phyloP scores from a whole-genome alignment of 306 rosid genomes.

The Quercus mongolica region DNA sequence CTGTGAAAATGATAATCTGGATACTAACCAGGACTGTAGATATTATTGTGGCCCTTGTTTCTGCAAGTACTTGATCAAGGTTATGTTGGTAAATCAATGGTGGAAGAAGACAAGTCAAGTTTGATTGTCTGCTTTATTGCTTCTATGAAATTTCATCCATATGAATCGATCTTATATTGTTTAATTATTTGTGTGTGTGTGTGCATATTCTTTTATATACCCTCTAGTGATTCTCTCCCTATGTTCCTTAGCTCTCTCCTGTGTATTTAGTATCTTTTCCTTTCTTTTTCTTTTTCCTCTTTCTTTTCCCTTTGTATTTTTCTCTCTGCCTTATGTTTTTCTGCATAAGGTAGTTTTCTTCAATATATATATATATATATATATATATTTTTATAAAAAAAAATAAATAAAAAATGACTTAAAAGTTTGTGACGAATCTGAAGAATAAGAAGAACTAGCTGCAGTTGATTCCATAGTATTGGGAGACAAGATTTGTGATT shows the following conservation, averaged over 20 bases:
- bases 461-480: neutral
- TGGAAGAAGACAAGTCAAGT: neutral
- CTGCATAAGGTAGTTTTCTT: no score
- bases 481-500: neutral
- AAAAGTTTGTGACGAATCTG: neutral
- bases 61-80: neutral
- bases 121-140: neutral
- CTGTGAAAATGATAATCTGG: neutral
- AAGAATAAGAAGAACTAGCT: neutral
- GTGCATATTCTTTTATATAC: neutral
- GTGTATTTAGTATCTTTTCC: no score
- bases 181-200: neutral
- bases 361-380: no score
- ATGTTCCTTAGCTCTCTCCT: no score
- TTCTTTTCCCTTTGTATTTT: no score
- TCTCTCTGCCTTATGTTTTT: no score
- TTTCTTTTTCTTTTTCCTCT: no score
- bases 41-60: neutral
- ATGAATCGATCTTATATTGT: neutral
- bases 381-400: no score
- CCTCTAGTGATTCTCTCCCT: no score
- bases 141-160: neutral
- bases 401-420: neutral
- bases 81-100: neutral
- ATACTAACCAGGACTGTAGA: neutral